Conservation (phyloP, 139 green algal species). For the Tetraselmis striata region DNA sequence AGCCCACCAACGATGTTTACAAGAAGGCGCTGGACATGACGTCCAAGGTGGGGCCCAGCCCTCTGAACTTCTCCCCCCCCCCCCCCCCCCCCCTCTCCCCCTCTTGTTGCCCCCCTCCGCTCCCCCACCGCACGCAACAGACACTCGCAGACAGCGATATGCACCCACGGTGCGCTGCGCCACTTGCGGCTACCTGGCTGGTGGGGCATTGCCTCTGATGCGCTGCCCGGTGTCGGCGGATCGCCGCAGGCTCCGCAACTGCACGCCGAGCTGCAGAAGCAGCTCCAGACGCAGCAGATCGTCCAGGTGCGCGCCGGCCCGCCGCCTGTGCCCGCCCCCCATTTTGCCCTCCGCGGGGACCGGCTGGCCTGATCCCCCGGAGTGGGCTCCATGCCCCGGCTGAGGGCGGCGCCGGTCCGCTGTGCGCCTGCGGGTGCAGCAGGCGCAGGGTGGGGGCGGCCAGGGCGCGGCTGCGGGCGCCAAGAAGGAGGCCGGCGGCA, state of each 20-base stretch:
- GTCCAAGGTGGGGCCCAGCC: constrained; percentile 73
- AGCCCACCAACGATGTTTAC: constrained; percentile 87
- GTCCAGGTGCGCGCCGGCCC: constrained; percentile 14
- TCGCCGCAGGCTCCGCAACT: constrained; percentile 66
- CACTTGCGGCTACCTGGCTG: too few relatives aligned
- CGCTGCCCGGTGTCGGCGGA: too few relatives aligned
- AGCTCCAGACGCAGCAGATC: constrained; percentile 47
- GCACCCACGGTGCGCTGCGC: neutral
- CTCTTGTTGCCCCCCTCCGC: too few relatives aligned
- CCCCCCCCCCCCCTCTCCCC: too few relatives aligned
- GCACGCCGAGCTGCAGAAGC: constrained; percentile 83
- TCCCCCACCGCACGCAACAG: neutral
- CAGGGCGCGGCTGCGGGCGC: constrained; percentile 5
- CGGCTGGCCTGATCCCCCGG: neutral
- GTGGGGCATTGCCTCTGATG: too few relatives aligned
- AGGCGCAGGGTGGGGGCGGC: constrained; percentile 14
- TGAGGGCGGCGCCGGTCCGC: neutral
- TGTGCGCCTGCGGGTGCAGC: constrained; percentile 3
- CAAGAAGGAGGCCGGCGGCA: constrained; percentile 4
- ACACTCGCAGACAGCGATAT: neutral
- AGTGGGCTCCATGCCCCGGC: neutral
- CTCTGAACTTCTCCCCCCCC: too few relatives aligned
- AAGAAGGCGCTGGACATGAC: constrained; percentile 92
- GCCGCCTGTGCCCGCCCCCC: neutral
- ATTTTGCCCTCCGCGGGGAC: neutral